These are phyloP conservation scores for Paraglomus brasilianum DNA, from an alignment of 192 early-diverging fungal species.

Conservation along the genomic window DNA sequence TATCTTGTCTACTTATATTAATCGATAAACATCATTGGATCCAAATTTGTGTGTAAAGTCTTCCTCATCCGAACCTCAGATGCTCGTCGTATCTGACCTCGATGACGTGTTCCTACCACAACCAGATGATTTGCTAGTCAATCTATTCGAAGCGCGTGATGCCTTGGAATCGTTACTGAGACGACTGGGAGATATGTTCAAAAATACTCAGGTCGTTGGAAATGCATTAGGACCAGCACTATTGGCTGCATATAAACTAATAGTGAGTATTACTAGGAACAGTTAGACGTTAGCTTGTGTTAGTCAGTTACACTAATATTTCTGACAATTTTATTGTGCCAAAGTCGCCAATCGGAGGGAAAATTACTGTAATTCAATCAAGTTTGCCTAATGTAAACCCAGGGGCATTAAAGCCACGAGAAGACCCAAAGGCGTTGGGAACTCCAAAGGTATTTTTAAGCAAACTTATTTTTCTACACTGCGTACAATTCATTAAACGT, in stretches of 20 bases:
- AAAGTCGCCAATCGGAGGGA: constrained; percentile 80
- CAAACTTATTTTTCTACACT: background rate
- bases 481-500: constrained; percentile 2
- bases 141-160: constrained; percentile 77
- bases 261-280: constrained; percentile 47
- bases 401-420: constrained; percentile 77
- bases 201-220: constrained; percentile 73
- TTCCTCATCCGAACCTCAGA: constrained; percentile 79
- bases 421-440: constrained; percentile 84
- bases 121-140: constrained; percentile 87
- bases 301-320: background rate
- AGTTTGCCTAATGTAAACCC: constrained; percentile 80
- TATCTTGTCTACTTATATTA: background rate
- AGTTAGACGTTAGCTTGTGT: background rate
- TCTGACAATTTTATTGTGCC: background rate
- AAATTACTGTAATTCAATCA: constrained; percentile 80
- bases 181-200: constrained; percentile 81
- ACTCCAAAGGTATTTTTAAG: constrained; percentile 67
- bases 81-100: constrained; percentile 89
- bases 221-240: constrained; percentile 83
- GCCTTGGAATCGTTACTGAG: constrained; percentile 72
- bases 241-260: constrained; percentile 76
- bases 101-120: constrained; percentile 89
- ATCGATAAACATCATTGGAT: background rate
- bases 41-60: constrained; percentile 27